Percentiles rank a stretch among this genome's conserved stretches.
phyloP scores from a whole-genome alignment of 257 asterid genomes.

The Knoxia roxburghii region DNA sequence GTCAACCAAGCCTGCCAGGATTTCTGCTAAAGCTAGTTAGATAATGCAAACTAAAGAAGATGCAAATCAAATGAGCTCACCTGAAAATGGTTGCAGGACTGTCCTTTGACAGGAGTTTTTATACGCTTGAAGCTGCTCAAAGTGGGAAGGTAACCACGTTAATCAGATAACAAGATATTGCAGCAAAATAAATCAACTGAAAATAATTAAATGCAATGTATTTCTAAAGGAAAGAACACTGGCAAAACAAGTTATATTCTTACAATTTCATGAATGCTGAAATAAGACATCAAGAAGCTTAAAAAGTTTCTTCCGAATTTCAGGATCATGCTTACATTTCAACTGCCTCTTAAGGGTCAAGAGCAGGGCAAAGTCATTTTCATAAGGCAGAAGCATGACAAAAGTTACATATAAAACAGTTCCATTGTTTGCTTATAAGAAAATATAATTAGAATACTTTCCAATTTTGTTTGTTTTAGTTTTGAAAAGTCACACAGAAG shows the following conservation, averaged over 20 bases:
- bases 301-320: neutral
- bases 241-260: neutral
- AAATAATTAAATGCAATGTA: neutral
- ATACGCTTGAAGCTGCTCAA: slow-evolving; percentile 68
- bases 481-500: neutral
- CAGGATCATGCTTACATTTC: neutral
- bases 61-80: slow-evolving; percentile 53
- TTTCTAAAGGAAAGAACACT: slow-evolving; percentile 1
- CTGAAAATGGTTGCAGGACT: slow-evolving; percentile 85
- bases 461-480: neutral
- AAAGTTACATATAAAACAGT: neutral
- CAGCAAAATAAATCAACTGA: neutral
- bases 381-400: neutral
- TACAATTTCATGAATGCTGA: neutral
- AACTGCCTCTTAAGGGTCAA: neutral
- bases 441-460: no score
- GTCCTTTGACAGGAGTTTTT: slow-evolving; percentile 84
- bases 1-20: neutral
- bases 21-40: neutral
- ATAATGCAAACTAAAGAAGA: neutral
- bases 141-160: neutral
- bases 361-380: neutral
- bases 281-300: neutral
- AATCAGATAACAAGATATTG: neutral
- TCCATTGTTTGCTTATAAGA: neutral